These are phyloP conservation scores for Claviceps cyperi DNA, from an alignment of 2,329 filamentous ascomycete species.

Conservation along the genomic window DNA sequence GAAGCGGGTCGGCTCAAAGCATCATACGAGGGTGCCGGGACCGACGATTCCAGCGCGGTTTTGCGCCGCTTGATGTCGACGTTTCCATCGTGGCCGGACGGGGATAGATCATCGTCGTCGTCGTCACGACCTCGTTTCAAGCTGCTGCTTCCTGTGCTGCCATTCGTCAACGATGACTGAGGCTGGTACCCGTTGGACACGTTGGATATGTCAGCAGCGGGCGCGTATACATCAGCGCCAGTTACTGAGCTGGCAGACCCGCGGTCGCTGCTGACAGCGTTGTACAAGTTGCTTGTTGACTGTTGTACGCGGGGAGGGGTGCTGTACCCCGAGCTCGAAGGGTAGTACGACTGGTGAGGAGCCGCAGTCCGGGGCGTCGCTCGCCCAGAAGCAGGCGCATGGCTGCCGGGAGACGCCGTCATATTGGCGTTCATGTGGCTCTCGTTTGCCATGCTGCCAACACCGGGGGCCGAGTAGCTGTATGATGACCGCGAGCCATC, in stretches of 20 bases:
- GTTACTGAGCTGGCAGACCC: constrained; percentile 43
- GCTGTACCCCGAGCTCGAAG: constrained; percentile 52
- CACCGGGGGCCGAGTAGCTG: constrained; percentile 58
- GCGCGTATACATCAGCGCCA: constrained; percentile 55
- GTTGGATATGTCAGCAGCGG: constrained; percentile 43
- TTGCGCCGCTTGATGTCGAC: constrained; percentile 65
- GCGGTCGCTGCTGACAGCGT: constrained; percentile 72
- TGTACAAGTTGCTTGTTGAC: constrained; percentile 73
- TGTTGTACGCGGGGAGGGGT: constrained; percentile 60
- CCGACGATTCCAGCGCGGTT: constrained; percentile 50
- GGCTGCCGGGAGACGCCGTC: constrained; percentile 59
- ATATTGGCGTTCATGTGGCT: constrained; percentile 74
- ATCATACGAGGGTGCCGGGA: constrained; percentile 36
- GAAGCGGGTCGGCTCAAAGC: constrained; percentile 33
- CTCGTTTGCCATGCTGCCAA: constrained; percentile 54
- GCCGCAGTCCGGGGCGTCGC: constrained; percentile 72
- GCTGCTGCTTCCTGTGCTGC: constrained; percentile 25
- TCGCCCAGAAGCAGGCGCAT: constrained; percentile 67
- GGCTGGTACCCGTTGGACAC: constrained; percentile 50
- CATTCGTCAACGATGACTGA: constrained; percentile 52
- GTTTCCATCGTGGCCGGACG: constrained; percentile 45
- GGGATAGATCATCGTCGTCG: constrained; percentile 45
- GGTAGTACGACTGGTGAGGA: constrained; percentile 59
- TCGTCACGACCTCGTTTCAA: constrained; percentile 33
- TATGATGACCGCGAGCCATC: constrained; percentile 60